These are phyloP conservation scores for Ustanciosporium gigantosporum DNA, from an alignment of 1,284 basidiomycete genomes.

Conservation along the genomic window DNA sequence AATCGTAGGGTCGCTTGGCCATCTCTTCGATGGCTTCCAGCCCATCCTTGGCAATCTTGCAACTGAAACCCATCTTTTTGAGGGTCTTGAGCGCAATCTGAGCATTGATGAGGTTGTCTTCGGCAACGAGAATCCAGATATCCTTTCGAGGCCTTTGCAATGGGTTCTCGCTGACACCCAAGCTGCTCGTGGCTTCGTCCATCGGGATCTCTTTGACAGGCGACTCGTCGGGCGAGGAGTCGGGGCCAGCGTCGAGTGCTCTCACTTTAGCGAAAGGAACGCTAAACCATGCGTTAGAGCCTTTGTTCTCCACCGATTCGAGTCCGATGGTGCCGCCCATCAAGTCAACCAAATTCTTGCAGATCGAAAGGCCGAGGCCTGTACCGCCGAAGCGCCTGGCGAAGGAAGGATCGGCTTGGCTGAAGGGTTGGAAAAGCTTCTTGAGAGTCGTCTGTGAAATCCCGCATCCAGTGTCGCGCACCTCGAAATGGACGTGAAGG, in stretches of 20 bases:
- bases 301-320: conserved; percentile 53
- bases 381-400: conserved; percentile 54
- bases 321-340: conserved; percentile 55
- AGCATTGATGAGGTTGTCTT: conserved; percentile 57
- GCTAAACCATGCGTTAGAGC: conserved; percentile 54
- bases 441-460: conserved; percentile 55
- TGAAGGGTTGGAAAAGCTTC: conserved; percentile 61
- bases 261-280: conserved; percentile 49
- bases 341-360: conserved; percentile 52
- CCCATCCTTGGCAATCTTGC: conserved; percentile 54
- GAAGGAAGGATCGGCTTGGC: conserved; percentile 55
- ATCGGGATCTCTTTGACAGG: conserved; percentile 14
- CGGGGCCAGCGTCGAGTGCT: conserved; percentile 13
- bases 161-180: conserved; percentile 42
- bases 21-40: conserved; percentile 49
- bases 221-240: conserved; percentile 28
- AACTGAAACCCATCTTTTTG: conserved; percentile 58
- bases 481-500: conserved; percentile 54
- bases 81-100: conserved; percentile 56
- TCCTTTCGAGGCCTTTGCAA: conserved; percentile 48
- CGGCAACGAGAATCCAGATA: conserved; percentile 57
- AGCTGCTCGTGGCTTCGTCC: conserved; percentile 39
- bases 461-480: conserved; percentile 61
- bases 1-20: conserved; percentile 45
- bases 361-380: conserved; percentile 54